Evolutionary conservation across 1,284 basidiomycete species (phyloP).

Genomic region (Stygiomarasmius scandens): DNA sequence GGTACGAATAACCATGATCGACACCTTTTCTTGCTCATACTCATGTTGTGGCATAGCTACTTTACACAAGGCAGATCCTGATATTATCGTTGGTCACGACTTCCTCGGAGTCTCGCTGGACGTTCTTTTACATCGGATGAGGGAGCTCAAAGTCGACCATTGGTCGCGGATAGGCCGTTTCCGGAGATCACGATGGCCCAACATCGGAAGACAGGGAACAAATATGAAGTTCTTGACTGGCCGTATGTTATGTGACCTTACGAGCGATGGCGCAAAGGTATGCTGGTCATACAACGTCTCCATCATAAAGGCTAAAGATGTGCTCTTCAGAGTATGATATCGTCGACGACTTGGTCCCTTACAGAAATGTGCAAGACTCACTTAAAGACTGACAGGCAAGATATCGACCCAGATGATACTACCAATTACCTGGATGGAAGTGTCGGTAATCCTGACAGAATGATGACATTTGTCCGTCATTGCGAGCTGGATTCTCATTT

Average conservation of each 20-base stretch:
- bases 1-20: conserved; percentile 41
- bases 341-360: conserved; percentile 96
- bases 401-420: conserved; percentile 96
- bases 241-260: conserved; percentile 88
- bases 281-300: conserved; percentile 17
- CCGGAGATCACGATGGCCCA: conserved; percentile 81
- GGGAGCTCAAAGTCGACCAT: conserved; percentile 87
- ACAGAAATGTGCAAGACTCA: conserved; percentile 96
- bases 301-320: no score
- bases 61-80: conserved; percentile 88
- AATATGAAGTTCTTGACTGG: conserved; percentile 88
- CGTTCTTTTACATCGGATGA: conserved; percentile 90
- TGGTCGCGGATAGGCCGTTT: conserved; percentile 97
- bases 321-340: conserved; percentile 82
- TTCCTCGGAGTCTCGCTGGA: conserved; percentile 93
- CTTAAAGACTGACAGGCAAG: conserved; percentile 83
- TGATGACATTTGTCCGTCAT: conserved; percentile 89
- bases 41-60: conserved; percentile 63
- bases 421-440: conserved; percentile 89
- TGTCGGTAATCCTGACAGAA: conserved; percentile 74
- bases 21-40: conserved; percentile 2
- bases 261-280: conserved; percentile 93
- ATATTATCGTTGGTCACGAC: conserved; percentile 94
- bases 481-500: conserved; percentile 95
- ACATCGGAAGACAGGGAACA: conserved; percentile 81